A percentile compares a stretch with the other conserved stretches of the same genome.
Conservation (phyloP, 352 stramenopile species). For the Phytophthora tubulina region DNA sequence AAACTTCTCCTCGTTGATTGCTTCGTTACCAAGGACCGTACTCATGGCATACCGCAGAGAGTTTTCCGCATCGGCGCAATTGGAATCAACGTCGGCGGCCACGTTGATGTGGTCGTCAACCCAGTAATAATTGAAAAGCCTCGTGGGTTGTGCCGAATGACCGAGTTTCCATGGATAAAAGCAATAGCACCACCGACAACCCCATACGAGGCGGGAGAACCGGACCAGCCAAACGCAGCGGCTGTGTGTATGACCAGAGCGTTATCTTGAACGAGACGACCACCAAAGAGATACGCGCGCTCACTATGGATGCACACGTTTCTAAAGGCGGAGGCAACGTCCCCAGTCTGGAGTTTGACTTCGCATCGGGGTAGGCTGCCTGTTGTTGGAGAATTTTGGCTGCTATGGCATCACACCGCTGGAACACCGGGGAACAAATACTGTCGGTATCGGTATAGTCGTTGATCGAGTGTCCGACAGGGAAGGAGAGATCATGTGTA, state of each 20-base stretch:
- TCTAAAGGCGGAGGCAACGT: constrained; percentile 19
- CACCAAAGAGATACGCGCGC: constrained; percentile 11
- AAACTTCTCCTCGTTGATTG: constrained; percentile 2
- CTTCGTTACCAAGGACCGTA: not conserved
- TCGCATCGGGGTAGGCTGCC: not conserved
- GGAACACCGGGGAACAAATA: not conserved
- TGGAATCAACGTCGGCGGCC: not conserved
- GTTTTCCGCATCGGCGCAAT: not conserved
- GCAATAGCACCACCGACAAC: not conserved
- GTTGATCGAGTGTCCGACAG: not conserved
- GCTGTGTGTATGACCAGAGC: not conserved
- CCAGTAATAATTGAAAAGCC: constrained; percentile 1
- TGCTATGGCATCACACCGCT: not conserved
- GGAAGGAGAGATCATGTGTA: not conserved
- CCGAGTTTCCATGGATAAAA: not conserved
- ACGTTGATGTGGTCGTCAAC: constrained; percentile 13
- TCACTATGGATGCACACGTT: constrained; percentile 16
- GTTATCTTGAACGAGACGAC: not conserved
- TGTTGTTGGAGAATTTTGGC: not conserved
- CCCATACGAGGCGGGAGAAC: not conserved
- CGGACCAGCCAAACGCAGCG: not conserved
- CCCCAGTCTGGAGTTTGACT: constrained; percentile 3
- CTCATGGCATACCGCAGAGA: not conserved
- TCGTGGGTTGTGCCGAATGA: not conserved
- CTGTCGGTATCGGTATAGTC: not conserved